Base-by-base conservation (phyloP, 352 stramenopile species). In the Globisporangium polare region DNA sequence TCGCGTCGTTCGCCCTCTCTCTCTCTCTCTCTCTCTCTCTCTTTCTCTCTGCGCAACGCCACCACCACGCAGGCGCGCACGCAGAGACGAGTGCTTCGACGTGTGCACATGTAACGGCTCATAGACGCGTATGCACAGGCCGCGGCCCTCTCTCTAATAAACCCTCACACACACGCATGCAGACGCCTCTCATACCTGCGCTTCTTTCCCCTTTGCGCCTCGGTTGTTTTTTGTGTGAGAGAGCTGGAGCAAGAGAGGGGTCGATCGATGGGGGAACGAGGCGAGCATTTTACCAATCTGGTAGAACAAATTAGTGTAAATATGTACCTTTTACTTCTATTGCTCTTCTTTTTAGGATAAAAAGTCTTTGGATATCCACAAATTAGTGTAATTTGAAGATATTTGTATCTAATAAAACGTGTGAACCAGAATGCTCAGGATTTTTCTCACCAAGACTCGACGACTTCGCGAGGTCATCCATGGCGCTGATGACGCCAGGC, bases 141-240 rank as follows among this genome's bases (percentile, higher is more conserved):
- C 5, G 46, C 46, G 12, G 12, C 12, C 46, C 29, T 2, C 45
- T 15, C 45, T 53, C 26, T 29, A n/a, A n/a, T n/a, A n/a, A n/a
- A n/a, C n/a, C 46, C 46, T 20, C 22, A 20, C 39, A 45, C 39
- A n/a, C 39, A 7, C 39, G 39, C 39, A 45, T 4, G 22, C 5
- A 5, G 15, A 7, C 17, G 39, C 15, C 13, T n/a, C 39, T n/a
- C 39, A 5, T 22, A 35, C 47, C 26, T 53, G 24, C 24, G 17
- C 47, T 53, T 53, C 47, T 53, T 53, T 53, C 47, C 47, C 47
- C 47, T 53, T 37, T 13, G 29, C 26, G 27, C 46, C 46, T 13
- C 46, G 35, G 46, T 53, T 53, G 46, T n/a, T 24, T 45, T 45
- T n/a, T 53, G 47, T 53, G 27, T 51, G 45, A n/a, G 27, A 51